Evolutionary conservation across 148 eudicot genomes (phyloP), one percentile per base, ranked within the genome.

Genomic region (Camellia lanceoleosa): DNA sequence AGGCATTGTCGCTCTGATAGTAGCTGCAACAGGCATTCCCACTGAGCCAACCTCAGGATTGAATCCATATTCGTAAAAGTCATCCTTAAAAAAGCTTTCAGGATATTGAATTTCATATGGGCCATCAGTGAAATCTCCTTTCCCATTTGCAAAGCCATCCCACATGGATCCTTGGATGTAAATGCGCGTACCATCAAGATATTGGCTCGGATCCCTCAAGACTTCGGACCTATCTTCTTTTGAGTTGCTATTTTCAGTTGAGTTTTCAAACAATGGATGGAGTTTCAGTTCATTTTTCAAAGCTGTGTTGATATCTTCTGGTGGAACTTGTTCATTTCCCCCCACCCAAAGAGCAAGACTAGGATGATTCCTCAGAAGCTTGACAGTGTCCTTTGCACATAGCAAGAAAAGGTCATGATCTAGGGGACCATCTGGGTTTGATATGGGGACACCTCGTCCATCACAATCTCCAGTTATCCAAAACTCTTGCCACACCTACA

Each of bases 331-430:
- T 88, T 97, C 99, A 81, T 97, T 97, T 77, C 99, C 99, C 13
- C 99, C 99, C 7, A 97, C 99, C 99, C 99, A 97, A 75, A 97
- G 91, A 81, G 99, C 98, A 83, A 97, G 99, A 87, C 99, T 97
- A 23, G 98, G 91, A 84, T 97, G 98, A 83, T 97, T 97, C 71
- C 99, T 85, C 42, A 97, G 90, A 78, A 96, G 94, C 89, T 92
- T 96, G 74, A 96, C 85, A 6, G 99, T 96, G 83, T 96, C 99
- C 76, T 92, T 85, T 15, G 99, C 99, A 88, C 98, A 96, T 49
- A 91, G 80, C 86, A 97, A 51, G 89, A 97, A 97, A 76, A 97
- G 95, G 7, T 97, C 89, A 80, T 97, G 99, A 81, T 97, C 99
- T 73, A 92, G 85, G 16, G 99, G 99, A 81, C 99, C 99, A 86